These are phyloP conservation scores for Endothia cerciana DNA, from an alignment of 2,329 filamentous ascomycete species.

Conservation along the genomic window DNA sequence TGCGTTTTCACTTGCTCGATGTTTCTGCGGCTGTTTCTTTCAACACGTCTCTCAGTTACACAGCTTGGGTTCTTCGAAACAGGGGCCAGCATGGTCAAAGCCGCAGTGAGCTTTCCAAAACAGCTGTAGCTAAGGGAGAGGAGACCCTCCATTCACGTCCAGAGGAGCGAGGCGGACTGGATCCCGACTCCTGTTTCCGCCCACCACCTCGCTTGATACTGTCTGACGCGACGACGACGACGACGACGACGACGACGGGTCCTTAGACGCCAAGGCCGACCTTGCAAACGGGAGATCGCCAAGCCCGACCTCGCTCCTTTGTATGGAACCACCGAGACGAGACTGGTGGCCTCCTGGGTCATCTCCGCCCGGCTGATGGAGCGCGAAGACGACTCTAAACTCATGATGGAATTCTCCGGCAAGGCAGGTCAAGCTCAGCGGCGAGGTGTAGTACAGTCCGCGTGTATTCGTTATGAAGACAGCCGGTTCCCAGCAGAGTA, in stretches of 20 bases:
- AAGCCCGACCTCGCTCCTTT: neutral
- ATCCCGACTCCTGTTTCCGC: slow-evolving; percentile 8
- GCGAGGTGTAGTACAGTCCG: neutral
- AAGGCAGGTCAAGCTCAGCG: neutral
- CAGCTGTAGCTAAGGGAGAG: neutral
- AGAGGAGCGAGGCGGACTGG: neutral
- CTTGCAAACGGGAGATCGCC: neutral
- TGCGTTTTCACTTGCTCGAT: slow-evolving; percentile 12
- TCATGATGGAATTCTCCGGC: neutral
- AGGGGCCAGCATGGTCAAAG: slow-evolving; percentile 3
- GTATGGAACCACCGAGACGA: neutral
- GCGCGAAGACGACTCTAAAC: neutral
- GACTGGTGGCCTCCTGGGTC: neutral
- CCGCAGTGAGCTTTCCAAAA: neutral
- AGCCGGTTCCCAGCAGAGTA: neutral
- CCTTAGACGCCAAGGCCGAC: neutral
- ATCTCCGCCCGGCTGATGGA: neutral
- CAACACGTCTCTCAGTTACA: neutral
- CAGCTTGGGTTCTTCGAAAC: slow-evolving; percentile 12
- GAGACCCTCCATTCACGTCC: neutral
- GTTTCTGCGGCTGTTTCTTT: slow-evolving; percentile 16
- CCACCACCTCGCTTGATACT: neutral
- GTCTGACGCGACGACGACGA: neutral
- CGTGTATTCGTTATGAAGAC: neutral
- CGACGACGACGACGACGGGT: neutral